Percentiles rank a stretch among this genome's conserved stretches.
Evolutionary conservation across 208 protist species (phyloP).

Genomic region (Leptomonas seymouri): DNA sequence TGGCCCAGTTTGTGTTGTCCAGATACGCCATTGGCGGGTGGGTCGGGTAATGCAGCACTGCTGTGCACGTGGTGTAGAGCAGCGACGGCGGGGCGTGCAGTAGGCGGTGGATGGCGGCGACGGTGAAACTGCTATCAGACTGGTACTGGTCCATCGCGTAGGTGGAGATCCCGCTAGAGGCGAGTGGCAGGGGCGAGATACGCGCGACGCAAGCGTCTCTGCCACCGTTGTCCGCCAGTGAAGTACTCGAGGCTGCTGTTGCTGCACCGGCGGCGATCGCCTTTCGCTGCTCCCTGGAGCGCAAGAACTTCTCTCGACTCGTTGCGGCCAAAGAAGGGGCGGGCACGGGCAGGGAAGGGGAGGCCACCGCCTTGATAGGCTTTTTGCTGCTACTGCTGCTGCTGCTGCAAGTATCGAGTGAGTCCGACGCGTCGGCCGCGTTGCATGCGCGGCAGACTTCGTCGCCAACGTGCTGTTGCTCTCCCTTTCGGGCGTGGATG

Average conservation of each 20-base stretch:
- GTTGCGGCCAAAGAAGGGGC: constrained; percentile 15
- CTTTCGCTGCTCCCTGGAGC: constrained; percentile 64
- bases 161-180: constrained; percentile 67
- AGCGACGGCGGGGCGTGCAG: constrained; percentile 69
- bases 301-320: constrained; percentile 68
- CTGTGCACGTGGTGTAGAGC: constrained; percentile 64
- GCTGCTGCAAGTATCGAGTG: constrained; percentile 10
- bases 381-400: constrained; percentile 23
- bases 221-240: no score
- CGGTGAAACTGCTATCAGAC: constrained; percentile 69
- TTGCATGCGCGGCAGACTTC: background rate
- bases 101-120: constrained; percentile 82
- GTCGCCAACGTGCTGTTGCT: background rate
- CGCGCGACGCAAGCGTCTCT: background rate
- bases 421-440: background rate
- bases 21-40: constrained; percentile 69
- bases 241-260: constrained; percentile 1
- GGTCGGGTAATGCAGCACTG: constrained; percentile 51
- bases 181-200: constrained; percentile 36
- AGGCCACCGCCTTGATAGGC: background rate
- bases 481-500: constrained; percentile 24
- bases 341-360: background rate
- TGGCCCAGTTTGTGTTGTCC: constrained; percentile 16
- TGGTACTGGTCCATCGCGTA: constrained; percentile 58
- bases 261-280: constrained; percentile 34